Conservation (phyloP, 495 filamentous ascomycete genomes). For the Cladorrhinum samala region DNA sequence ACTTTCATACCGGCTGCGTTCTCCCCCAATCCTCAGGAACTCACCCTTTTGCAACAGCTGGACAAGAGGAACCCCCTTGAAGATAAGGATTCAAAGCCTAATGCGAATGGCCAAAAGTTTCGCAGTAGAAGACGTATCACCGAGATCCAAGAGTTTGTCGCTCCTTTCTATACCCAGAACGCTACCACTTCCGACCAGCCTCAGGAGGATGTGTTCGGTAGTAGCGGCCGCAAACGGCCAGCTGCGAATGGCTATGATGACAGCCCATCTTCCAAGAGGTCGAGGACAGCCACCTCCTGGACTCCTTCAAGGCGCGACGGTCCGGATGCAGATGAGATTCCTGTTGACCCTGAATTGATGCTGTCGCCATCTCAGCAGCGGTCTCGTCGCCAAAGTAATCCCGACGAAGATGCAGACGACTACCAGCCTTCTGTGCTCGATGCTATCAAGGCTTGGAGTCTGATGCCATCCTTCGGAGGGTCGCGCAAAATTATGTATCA, state of each 20-base stretch:
- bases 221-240: slow-evolving; percentile 12
- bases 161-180: slow-evolving; percentile 29
- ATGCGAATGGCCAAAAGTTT: slow-evolving; percentile 25
- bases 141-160: slow-evolving; percentile 31
- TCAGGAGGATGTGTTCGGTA: slow-evolving; percentile 12
- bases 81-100: slow-evolving; percentile 15
- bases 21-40: slow-evolving; percentile 34
- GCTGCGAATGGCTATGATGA: slow-evolving; percentile 6
- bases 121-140: slow-evolving; percentile 26
- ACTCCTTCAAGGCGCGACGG: neutral
- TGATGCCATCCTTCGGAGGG: slow-evolving; percentile 18
- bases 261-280: slow-evolving; percentile 14
- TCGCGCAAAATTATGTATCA: slow-evolving; percentile 1
- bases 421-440: slow-evolving; percentile 23
- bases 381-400: neutral
- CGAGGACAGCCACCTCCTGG: neutral
- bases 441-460: slow-evolving; percentile 25
- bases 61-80: slow-evolving; percentile 10
- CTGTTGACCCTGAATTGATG: slow-evolving; percentile 13
- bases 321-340: slow-evolving; percentile 5
- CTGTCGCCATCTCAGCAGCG: neutral
- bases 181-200: slow-evolving; percentile 1
- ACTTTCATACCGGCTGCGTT: slow-evolving; percentile 41
- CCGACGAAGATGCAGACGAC: neutral
- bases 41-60: slow-evolving; percentile 20